A percentile compares a stretch with the other conserved stretches of the same genome.
phyloP scores from a whole-genome alignment of 2,329 filamentous ascomycete genomes.

The Diaporthe vexans region DNA sequence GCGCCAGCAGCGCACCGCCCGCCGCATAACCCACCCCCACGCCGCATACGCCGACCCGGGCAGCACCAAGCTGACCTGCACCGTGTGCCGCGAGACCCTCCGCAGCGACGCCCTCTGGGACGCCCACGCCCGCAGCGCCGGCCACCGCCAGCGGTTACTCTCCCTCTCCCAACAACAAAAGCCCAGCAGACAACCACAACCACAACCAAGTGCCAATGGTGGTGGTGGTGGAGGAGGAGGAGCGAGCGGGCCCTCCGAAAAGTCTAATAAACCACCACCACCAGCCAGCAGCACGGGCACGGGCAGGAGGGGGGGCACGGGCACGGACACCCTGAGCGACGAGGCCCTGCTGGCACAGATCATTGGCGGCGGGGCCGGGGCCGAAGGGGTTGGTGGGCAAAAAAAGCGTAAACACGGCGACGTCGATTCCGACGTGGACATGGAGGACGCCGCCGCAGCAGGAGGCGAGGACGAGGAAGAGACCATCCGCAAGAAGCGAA shows the following conservation, averaged over 20 bases:
- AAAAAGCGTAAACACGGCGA: conserved; percentile 48
- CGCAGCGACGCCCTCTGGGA: conserved; percentile 79
- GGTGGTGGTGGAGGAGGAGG: too few relatives aligned
- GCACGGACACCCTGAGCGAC: conserved; percentile 47
- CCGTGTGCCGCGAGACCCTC: conserved; percentile 73
- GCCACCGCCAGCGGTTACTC: conserved; percentile 62
- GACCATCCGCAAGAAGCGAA: conserved; percentile 60
- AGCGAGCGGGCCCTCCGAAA: too few relatives aligned
- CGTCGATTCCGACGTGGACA: conserved; percentile 52
- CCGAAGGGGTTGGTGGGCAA: conserved; percentile 36
- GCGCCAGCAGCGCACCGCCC: conserved; percentile 81
- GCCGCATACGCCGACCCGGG: conserved; percentile 77
- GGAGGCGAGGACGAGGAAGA: conserved; percentile 49
- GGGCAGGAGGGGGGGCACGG: too few relatives aligned
- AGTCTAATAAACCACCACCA: too few relatives aligned
- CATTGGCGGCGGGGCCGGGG: conserved; percentile 27
- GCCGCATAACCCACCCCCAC: conserved; percentile 79
- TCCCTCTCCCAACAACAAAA: too few relatives aligned
- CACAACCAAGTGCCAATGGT: not conserved
- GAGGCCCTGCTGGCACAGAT: conserved; percentile 44
- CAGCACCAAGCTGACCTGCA: conserved; percentile 76
- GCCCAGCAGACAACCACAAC: conserved; percentile 46
- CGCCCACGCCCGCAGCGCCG: conserved; percentile 66
- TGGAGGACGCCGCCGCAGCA: conserved; percentile 46
- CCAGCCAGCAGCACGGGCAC: too few relatives aligned